Evolutionary conservation across 169 alveolate species (phyloP).

Genomic region (Amoebophrya sp.): DNA sequence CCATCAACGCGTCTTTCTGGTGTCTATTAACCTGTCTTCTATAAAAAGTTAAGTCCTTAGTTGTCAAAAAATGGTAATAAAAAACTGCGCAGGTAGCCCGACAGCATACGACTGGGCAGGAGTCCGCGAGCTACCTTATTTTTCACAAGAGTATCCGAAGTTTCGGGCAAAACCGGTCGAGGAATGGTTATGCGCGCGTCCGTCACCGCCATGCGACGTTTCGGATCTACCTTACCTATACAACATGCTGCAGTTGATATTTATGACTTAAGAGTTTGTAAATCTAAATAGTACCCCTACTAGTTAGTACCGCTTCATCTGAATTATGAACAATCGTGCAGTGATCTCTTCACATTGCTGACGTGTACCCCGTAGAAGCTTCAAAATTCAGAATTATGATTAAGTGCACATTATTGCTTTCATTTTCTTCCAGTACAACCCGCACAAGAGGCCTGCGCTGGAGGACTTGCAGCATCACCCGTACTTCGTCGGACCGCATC

Average conservation of each 20-base stretch:
- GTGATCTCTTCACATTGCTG: neutral
- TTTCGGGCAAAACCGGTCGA: neutral
- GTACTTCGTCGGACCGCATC: too few relatives aligned
- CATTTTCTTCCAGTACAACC: neutral
- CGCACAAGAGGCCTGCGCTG: neutral
- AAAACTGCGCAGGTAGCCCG: neutral
- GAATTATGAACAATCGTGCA: neutral
- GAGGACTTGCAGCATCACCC: neutral
- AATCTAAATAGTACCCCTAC: neutral
- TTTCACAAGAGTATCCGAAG: neutral
- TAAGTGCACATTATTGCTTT: neutral
- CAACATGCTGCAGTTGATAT: neutral
- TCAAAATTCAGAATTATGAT: too few relatives aligned
- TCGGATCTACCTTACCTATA: neutral
- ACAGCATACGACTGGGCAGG: neutral
- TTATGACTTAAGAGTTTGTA: neutral
- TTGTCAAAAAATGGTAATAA: too few relatives aligned
- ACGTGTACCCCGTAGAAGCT: neutral
- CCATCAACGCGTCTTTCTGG: too few relatives aligned
- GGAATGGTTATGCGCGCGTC: neutral
- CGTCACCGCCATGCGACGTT: neutral
- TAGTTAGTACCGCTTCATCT: neutral
- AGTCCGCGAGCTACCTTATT: neutral
- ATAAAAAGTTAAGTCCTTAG: too few relatives aligned
- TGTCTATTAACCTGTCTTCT: too few relatives aligned